Evolutionary conservation across 805 yeast species (phyloP), one percentile per base, ranked within the genome.

Genomic region (Torulaspora gathmanii): DNA sequence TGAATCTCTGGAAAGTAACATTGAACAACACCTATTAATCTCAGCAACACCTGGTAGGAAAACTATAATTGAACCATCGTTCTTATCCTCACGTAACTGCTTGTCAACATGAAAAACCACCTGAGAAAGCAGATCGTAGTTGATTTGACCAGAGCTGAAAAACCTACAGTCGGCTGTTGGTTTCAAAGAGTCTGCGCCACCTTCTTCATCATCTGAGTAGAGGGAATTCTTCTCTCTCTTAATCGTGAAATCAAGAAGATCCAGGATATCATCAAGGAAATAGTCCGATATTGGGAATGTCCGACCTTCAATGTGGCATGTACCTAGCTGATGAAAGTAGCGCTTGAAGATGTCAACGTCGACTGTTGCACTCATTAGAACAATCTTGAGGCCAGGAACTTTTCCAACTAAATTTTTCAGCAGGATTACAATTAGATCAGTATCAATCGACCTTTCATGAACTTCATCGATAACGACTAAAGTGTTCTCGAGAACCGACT

Each of bases 311-410:
- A 91, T 89, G 61, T 89, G 96, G 27, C 83, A 74, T 51, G 84
- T 87, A 12, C 82, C 80, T 11, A 79, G 63, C 5, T 55, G 52
- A 2, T 69, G 68, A 61, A 91, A 91, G 57, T 84, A 91, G 20
- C 73, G 70, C 42, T 75, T 71, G 67, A 89, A 91, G 33, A 77
- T 71, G 8, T 73, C 72, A 1, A 82, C 75, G 57, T 87, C 86
- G 34, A 91, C 90, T 0, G 98, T 91, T 3, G 98, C 98, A 60
- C 95, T 85, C 97, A 93, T 91, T 40, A 93, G 71, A 8, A 91
- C 74, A 26, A 91, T 71, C 55, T 80, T 84, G 46, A 90, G 61
- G 0, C 78, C 73, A 39, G 70, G 72, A 35, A 61, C 56, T 37
- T 62, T 69, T 9, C 66, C 58, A 52, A 82, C 56, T 4, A 88